Base-by-base conservation (phyloP, 805 yeast genomes). In the Debaryomyces hansenii region DNA sequence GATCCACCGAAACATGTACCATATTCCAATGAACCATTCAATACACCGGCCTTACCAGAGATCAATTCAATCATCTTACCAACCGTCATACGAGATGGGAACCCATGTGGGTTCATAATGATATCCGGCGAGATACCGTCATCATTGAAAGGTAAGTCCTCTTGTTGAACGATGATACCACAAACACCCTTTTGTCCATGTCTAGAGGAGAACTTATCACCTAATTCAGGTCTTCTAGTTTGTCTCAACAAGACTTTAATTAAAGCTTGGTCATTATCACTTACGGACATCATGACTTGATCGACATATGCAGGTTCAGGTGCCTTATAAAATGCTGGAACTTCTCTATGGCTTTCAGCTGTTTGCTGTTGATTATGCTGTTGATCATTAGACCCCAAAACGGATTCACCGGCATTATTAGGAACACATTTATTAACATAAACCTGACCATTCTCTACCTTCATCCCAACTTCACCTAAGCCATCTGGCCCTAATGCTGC, bases 121-220 rank as follows among this genome's bases (percentile, higher is more conserved):
- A 92, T 91, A 71, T 92, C 99, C 0, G 99, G 99, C 3, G 82
- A 75, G 20, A 94, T 80, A 63, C 99, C 99, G 48, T 84, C 80
- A 57, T 94, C 98, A 62, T 84, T 89, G 69, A 92, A 92, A 11
- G 99, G 99, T 78, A 92, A 77, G 61, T 92, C 99, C 57, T 92
- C 98, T 64, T 92, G 98, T 56, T 90, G 90, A 4, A 92, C 97
- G 65, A 92, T 94, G 56, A 94, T 90, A 70, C 99, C 98, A 75
- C 98, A 92, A 27, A 94, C 98, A 82, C 99, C 99, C 75, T 92
- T 92, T 67, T 92, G 99, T 34, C 99, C 99, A 71, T 92, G 98
- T 69, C 99, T 83, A 0, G 97, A 90, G 2, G 97, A 90, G 62
- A 94, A 94, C 67, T 94, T 94, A 63, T 94, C 99, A 54, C 99